Evolutionary conservation across 202 grass and related monocot species (phyloP).

Genomic region (Schoenoplectus tabernaemontani): DNA sequence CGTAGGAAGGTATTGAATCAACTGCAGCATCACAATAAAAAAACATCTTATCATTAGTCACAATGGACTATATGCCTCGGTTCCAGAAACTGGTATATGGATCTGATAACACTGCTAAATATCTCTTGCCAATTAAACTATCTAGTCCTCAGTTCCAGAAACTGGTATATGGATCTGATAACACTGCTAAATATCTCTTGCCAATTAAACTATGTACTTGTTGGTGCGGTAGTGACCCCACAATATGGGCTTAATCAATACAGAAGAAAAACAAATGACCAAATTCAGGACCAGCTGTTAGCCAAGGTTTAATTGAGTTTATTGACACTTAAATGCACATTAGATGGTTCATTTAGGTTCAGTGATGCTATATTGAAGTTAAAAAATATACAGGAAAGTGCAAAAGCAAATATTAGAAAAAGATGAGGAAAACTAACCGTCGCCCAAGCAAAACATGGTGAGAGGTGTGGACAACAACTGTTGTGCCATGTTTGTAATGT

Average conservation of each 20-base stretch:
- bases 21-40: conserved; percentile 38
- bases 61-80: not conserved
- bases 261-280: not conserved
- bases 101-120: not conserved
- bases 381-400: not conserved
- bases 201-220: not conserved
- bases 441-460: conserved; percentile 71
- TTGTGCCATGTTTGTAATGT: conserved; percentile 54
- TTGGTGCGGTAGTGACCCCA: not conserved
- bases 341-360: not conserved
- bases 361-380: not conserved
- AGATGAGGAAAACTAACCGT: conserved; percentile 36
- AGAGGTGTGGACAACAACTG: conserved; percentile 60
- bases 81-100: not conserved
- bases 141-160: too few relatives aligned
- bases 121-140: not conserved
- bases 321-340: not conserved
- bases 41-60: conserved; percentile 21
- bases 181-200: not conserved
- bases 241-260: not conserved
- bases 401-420: not conserved
- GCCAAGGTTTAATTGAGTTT: not conserved
- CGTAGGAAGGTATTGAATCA: conserved; percentile 46
- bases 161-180: not conserved
- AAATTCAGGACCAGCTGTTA: not conserved